These are phyloP conservation scores for Pyrenophora seminiperda DNA, from an alignment of 2,329 filamentous ascomycete species.

Conservation along the genomic window DNA sequence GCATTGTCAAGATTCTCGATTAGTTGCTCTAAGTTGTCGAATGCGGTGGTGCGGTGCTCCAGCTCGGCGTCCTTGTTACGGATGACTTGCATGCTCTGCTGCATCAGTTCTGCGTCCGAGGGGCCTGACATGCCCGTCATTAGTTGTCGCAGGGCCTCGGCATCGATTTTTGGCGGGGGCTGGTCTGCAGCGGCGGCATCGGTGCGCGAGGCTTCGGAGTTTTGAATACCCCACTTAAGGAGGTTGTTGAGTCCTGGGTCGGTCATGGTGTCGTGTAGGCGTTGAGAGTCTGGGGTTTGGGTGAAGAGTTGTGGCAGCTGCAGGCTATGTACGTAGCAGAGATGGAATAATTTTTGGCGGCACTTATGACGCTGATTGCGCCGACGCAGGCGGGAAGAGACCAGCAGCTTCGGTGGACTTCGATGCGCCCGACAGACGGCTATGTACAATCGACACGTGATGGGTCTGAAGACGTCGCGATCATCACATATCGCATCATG, in stretches of 20 bases:
- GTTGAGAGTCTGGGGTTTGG: conserved; percentile 8
- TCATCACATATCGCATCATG: no score
- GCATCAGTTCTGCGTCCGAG: conserved; percentile 92
- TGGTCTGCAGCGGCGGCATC: conserved; percentile 52
- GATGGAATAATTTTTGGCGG: conserved; percentile 32
- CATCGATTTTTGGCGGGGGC: conserved; percentile 18
- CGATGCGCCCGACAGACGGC: conserved; percentile 9
- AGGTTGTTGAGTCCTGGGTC: conserved; percentile 73
- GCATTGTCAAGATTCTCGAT: conserved; percentile 76
- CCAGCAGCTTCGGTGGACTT: conserved; percentile 32
- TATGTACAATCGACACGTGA: no score
- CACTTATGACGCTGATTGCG: conserved; percentile 29
- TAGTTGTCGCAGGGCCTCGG: conserved; percentile 16
- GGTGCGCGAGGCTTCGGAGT: conserved; percentile 56
- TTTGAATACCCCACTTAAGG: conserved; percentile 77
- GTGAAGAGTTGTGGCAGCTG: conserved; percentile 4
- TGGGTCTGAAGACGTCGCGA: no score
- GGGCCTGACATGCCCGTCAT: conserved; percentile 13
- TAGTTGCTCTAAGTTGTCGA: conserved; percentile 38
- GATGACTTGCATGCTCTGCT: conserved; percentile 78
- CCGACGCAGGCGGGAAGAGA: conserved; percentile 21
- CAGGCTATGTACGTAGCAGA: conserved; percentile 14
- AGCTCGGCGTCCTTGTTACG: conserved; percentile 52
- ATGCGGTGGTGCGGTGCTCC: conserved; percentile 26
- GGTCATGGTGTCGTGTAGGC: conserved; percentile 48